phyloP scores from a whole-genome alignment of 495 filamentous ascomycete species.

The Trichoderma parareesei region DNA sequence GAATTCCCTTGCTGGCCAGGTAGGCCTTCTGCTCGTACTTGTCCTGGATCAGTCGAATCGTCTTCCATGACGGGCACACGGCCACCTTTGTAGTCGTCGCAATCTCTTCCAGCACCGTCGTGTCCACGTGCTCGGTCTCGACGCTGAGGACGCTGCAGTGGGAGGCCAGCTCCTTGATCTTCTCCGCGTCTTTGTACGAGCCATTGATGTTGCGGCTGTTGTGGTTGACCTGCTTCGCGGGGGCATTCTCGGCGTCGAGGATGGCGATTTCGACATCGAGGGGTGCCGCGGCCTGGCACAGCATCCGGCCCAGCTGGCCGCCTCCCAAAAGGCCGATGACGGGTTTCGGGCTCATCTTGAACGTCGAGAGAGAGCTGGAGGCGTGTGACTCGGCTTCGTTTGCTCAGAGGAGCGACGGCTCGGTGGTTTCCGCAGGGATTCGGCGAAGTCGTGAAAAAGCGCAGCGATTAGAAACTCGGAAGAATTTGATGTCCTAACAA shows the following conservation, averaged over 20 bases:
- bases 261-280: conserved; percentile 74
- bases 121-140: conserved; percentile 98
- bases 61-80: conserved; percentile 84
- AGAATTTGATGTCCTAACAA: too few relatives aligned
- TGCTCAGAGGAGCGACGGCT: not conserved
- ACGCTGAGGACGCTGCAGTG: conserved; percentile 80
- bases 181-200: conserved; percentile 72
- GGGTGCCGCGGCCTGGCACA: conserved; percentile 83
- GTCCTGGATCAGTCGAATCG: conserved; percentile 89
- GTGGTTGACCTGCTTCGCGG: conserved; percentile 86
- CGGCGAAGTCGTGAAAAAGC: too few relatives aligned
- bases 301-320: conserved; percentile 90
- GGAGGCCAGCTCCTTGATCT: conserved; percentile 68
- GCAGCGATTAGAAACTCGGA: too few relatives aligned
- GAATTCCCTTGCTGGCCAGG: conserved; percentile 55
- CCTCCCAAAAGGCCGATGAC: conserved; percentile 37
- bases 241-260: conserved; percentile 69
- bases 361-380: not conserved
- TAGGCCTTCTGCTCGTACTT: conserved; percentile 90
- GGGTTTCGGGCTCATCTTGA: conserved; percentile 13
- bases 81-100: conserved; percentile 40
- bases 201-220: conserved; percentile 68
- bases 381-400: not conserved
- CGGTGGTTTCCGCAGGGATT: not conserved
- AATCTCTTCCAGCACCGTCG: conserved; percentile 80